phyloP scores from a whole-genome alignment of 176 grass and related monocot species.

The Avena eriantha region DNA sequence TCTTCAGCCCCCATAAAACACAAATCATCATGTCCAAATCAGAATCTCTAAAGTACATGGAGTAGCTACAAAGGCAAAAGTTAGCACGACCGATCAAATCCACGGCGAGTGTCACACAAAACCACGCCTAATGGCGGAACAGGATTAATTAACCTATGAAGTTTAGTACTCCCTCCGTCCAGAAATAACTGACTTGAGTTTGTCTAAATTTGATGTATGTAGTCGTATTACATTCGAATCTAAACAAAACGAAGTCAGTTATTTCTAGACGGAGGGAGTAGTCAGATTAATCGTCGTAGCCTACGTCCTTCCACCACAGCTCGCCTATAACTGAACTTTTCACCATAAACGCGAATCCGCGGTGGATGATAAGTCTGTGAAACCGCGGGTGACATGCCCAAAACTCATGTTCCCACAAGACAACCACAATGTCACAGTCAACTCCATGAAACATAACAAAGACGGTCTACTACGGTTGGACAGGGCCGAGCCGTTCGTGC shows the following conservation, averaged over 20 bases:
- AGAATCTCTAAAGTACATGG: neutral
- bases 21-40: neutral
- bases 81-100: neutral
- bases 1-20: too few species aligned
- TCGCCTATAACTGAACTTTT: neutral
- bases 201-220: too few species aligned
- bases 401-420: neutral
- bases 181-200: too few species aligned
- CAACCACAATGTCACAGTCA: neutral
- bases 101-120: constrained; percentile 2
- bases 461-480: neutral
- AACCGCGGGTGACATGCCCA: constrained; percentile 19
- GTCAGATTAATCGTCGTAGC: neutral
- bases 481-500: neutral
- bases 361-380: neutral
- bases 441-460: constrained; percentile 1
- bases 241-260: too few species aligned
- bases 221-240: too few species aligned
- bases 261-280: too few species aligned
- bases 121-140: neutral
- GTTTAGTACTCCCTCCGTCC: neutral
- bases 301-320: neutral
- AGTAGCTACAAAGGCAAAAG: neutral
- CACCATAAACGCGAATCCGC: constrained; percentile 15
- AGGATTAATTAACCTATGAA: neutral